Evolutionary conservation across 805 yeast genomes (phyloP).

Genomic region (Hanseniaspora vineae): DNA sequence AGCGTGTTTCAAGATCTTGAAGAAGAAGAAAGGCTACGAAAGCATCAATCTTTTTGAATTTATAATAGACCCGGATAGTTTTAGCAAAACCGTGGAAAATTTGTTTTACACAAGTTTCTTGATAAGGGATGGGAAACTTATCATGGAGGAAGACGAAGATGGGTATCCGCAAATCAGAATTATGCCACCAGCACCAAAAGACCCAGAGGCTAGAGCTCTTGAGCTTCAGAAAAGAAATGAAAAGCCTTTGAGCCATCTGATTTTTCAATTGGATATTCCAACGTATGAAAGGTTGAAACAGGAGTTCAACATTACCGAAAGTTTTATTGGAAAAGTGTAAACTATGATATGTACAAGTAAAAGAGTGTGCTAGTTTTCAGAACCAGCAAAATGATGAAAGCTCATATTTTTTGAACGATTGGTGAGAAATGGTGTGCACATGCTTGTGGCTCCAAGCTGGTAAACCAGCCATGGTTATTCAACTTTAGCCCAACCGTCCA

Average conservation of each 20-base stretch:
- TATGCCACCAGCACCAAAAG: constrained; percentile 20
- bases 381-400: too few relatives aligned
- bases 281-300: constrained; percentile 52
- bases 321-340: constrained; percentile 26
- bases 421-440: too few relatives aligned
- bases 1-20: constrained; percentile 33
- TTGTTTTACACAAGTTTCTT: constrained; percentile 73
- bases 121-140: constrained; percentile 56
- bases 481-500: constrained; percentile 37
- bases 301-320: constrained; percentile 39
- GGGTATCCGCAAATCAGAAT: constrained; percentile 30
- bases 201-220: constrained; percentile 13
- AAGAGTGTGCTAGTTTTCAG: too few relatives aligned
- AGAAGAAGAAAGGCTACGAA: constrained; percentile 20
- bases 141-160: constrained; percentile 38
- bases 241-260: constrained; percentile 41
- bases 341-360: too few relatives aligned
- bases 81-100: constrained; percentile 71
- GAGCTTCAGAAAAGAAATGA: constrained; percentile 17
- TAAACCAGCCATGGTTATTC: neutral
- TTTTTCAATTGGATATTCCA: constrained; percentile 54
- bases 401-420: too few relatives aligned
- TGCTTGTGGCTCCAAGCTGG: too few relatives aligned
- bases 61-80: constrained; percentile 64
- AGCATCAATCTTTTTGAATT: constrained; percentile 50